Evolutionary conservation across 495 filamentous ascomycete species (phyloP).

Genomic region (Cercophora newfieldiana): DNA sequence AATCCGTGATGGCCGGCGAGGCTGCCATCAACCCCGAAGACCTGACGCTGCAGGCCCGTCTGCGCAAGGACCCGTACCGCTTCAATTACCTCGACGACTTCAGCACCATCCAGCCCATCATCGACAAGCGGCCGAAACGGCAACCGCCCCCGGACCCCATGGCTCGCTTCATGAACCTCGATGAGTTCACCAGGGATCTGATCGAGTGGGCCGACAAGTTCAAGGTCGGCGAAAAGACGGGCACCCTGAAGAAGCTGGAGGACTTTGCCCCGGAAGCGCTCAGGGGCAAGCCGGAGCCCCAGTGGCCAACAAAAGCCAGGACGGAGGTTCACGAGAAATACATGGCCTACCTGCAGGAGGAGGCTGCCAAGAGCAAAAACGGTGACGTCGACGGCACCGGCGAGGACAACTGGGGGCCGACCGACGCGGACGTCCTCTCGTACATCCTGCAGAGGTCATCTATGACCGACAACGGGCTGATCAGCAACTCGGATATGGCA

Average conservation of each 20-base stretch:
- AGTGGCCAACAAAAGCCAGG: slow-evolving; percentile 31
- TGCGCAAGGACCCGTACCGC: slow-evolving; percentile 68
- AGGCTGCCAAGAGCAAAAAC: slow-evolving; percentile 46
- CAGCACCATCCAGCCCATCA: slow-evolving; percentile 66
- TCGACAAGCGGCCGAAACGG: slow-evolving; percentile 57
- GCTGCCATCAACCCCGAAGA: slow-evolving; percentile 75
- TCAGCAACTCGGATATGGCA: slow-evolving; percentile 42
- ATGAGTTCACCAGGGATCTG: slow-evolving; percentile 55
- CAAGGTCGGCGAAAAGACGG: slow-evolving; percentile 24
- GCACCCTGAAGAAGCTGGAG: slow-evolving; percentile 36
- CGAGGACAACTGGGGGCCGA: slow-evolving; percentile 49
- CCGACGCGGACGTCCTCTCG: slow-evolving; percentile 40
- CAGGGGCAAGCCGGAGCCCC: slow-evolving; percentile 26
- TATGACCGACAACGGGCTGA: slow-evolving; percentile 36
- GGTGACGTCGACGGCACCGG: slow-evolving; percentile 42
- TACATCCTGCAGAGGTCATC: slow-evolving; percentile 44
- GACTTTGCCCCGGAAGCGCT: slow-evolving; percentile 42
- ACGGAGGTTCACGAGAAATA: slow-evolving; percentile 35
- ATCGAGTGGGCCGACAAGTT: slow-evolving; percentile 45
- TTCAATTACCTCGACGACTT: slow-evolving; percentile 87
- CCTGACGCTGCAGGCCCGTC: slow-evolving; percentile 66
- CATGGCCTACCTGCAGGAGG: slow-evolving; percentile 31
- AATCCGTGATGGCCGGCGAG: slow-evolving; percentile 85
- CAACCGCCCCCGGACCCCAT: slow-evolving; percentile 52
- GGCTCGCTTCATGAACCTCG: slow-evolving; percentile 64